These are phyloP conservation scores for Medicago truncatula DNA, from an alignment of 306 rosid genomes.

Conservation along the genomic window MtrunA17r5.0-ANR NC_053048.1:46055501-46056000, in stretches of 20 bases:
- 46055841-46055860: constrained; percentile 91
- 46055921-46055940: constrained; percentile 53
- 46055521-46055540: constrained; percentile 60
- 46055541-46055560: constrained; percentile 53
- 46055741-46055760: constrained; percentile 73
- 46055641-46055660: constrained; percentile 64
- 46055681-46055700: constrained; percentile 61
- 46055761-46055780: constrained; percentile 60
- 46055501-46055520: constrained; percentile 60
- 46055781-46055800: constrained; percentile 63
- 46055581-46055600: constrained; percentile 78
- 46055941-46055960: not conserved
- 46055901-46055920: constrained; percentile 73
- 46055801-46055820: constrained; percentile 63
- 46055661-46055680: constrained; percentile 69
- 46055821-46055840: constrained; percentile 81
- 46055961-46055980: not conserved
- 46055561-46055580: constrained; percentile 73
- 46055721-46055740: constrained; percentile 64
- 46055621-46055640: constrained; percentile 56
- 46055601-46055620: constrained; percentile 83
- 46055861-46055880: constrained; percentile 77
- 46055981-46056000: not conserved
- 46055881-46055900: constrained; percentile 49
- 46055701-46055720: constrained; percentile 74